Conservation (phyloP, 2,329 filamentous ascomycete species). For the Ceratocystis colombiana region DNA sequence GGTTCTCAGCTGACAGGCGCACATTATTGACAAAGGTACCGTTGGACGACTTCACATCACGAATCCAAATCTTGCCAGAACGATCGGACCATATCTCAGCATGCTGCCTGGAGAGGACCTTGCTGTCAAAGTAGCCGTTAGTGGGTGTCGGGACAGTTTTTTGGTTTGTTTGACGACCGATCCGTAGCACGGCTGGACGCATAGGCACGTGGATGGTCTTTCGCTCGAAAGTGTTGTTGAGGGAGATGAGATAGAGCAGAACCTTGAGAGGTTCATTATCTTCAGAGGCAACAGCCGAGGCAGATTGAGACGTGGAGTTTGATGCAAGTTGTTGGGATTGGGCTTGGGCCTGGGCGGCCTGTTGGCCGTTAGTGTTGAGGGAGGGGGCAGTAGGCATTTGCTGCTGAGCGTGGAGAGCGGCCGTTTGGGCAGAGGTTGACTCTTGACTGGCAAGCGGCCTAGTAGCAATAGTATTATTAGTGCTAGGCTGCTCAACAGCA, state of each 20-base stretch:
- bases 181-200: slow-evolving; percentile 84
- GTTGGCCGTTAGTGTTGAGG: slow-evolving; percentile 14
- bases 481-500: slow-evolving; percentile 9
- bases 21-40: slow-evolving; percentile 95
- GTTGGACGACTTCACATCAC: slow-evolving; percentile 96
- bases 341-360: slow-evolving; percentile 30
- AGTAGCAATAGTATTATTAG: background rate
- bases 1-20: slow-evolving; percentile 82
- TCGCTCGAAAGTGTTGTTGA: slow-evolving; percentile 93
- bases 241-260: slow-evolving; percentile 73
- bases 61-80: slow-evolving; percentile 86
- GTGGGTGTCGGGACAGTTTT: slow-evolving; percentile 84
- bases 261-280: slow-evolving; percentile 57
- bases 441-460: background rate
- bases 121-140: slow-evolving; percentile 97
- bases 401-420: slow-evolving; percentile 6
- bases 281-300: slow-evolving; percentile 47
- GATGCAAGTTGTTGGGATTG: slow-evolving; percentile 31
- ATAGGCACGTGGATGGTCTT: slow-evolving; percentile 93
- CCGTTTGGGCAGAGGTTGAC: background rate
- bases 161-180: slow-evolving; percentile 92
- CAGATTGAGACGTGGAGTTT: slow-evolving; percentile 35
- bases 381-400: slow-evolving; percentile 19
- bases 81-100: slow-evolving; percentile 86
- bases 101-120: slow-evolving; percentile 90